Evolutionary conservation across 164 flowering plant genomes (phyloP), one percentile per base, ranked within the genome.

Genomic region (Protea cynaroides): DNA sequence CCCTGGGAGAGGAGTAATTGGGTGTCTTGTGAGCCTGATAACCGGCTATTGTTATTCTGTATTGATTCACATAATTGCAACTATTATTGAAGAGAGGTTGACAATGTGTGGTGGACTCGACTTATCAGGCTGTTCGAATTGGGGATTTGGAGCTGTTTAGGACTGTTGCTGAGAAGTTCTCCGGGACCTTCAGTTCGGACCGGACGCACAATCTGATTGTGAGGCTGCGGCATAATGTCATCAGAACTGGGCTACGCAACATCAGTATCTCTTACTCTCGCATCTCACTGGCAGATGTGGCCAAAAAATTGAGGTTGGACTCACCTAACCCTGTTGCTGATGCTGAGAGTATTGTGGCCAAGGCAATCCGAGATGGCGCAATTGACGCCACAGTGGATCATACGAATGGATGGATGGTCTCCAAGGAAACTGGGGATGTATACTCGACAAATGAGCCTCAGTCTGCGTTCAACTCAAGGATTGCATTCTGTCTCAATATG

Each of bases 331-430:
- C 93, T 40, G 78, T 90, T 61, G 97, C 96, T 8, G 97, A 90
- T 80, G 98, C 97, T 14, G 98, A 93, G 72, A 82, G 97, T 69
- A 88, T 93, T 43, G 97, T 90, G n/a, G 67, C 98, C 57, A 93
- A 90, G 78, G 98, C 98, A 3, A 90, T 90, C 50, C 76, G 94
- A 12, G 98, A 92, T 82, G 96, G 98, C 47, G 96, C 98, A 1
- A 87, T 92, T 40, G 98, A 92, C 73, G 96, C 98, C 18, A 84
- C 89, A 14, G 13, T 93, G 66, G 97, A 93, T 69, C 98, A 87
- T 61, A 76, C 78, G 51, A 88, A 83, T 61, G 92, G 90, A 12
- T 92, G 86, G 82, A 84, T 89, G 97, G 79, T 92, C 7, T 92
- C 94, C 0, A 89, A 86, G 78, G 97, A 90, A 73, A 90, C 89